Conservation (phyloP, 2,329 filamentous ascomycete genomes). For the Aureobasidium sp. region DNA sequence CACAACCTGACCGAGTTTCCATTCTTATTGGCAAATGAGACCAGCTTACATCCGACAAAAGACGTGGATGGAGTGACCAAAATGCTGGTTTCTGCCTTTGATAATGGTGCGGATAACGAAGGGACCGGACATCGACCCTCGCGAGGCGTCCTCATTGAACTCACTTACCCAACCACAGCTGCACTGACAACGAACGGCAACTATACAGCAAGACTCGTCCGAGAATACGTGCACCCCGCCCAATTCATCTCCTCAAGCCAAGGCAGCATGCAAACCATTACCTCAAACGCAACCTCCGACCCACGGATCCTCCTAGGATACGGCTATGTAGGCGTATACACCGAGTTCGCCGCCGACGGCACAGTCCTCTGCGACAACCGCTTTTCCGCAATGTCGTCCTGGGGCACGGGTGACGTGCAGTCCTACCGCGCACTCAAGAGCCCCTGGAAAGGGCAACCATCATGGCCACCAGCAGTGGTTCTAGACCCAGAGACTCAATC, state of each 20-base stretch:
- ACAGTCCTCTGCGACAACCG: slow-evolving; percentile 38
- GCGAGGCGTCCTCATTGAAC: slow-evolving; percentile 27
- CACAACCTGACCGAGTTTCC: slow-evolving; percentile 38
- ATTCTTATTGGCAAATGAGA: neutral
- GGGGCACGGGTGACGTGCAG: slow-evolving; percentile 28
- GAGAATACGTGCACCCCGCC: slow-evolving; percentile 24
- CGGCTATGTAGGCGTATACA: slow-evolving; percentile 45
- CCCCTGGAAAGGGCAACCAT: slow-evolving; percentile 25
- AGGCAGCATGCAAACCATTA: slow-evolving; percentile 22
- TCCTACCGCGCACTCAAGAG: slow-evolving; percentile 33
- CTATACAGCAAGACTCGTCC: slow-evolving; percentile 26
- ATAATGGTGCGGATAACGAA: slow-evolving; percentile 33
- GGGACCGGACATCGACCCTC: slow-evolving; percentile 16
- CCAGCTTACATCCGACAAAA: slow-evolving; percentile 17
- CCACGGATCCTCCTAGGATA: slow-evolving; percentile 41
- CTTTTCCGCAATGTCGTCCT: slow-evolving; percentile 29
- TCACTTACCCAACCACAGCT: slow-evolving; percentile 23
- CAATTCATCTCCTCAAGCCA: slow-evolving; percentile 21
- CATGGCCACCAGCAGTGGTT: slow-evolving; percentile 19
- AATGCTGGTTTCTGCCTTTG: slow-evolving; percentile 39
- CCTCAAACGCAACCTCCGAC: slow-evolving; percentile 3
- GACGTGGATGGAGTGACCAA: slow-evolving; percentile 23
- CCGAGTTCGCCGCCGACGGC: slow-evolving; percentile 39
- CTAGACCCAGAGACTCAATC: slow-evolving; percentile 11
- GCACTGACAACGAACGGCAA: neutral